These are phyloP conservation scores for Phytophthora sojae DNA, from an alignment of 352 stramenopile genomes.

Conservation along the genomic window DNA sequence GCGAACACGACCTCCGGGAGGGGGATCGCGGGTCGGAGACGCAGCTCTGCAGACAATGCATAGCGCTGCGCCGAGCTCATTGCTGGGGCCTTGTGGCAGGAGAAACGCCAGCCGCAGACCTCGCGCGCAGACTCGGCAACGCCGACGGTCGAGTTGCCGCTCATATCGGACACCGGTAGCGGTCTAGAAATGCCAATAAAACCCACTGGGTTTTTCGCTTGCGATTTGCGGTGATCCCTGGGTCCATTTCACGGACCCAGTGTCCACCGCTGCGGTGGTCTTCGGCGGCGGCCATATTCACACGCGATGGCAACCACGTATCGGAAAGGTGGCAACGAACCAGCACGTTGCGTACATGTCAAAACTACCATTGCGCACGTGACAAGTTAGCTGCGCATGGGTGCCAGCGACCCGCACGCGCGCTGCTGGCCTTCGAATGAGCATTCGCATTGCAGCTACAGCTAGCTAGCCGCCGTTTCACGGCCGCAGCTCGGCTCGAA, in stretches of 20 bases:
- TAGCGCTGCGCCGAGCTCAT: conserved; percentile 54
- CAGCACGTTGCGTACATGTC: too few relatives aligned
- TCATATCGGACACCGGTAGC: background rate
- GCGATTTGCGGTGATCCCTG: conserved; percentile 11
- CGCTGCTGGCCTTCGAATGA: conserved; percentile 2
- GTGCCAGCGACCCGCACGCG: background rate
- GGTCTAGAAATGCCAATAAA: conserved; percentile 5
- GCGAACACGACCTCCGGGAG: conserved; percentile 72
- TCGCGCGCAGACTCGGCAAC: conserved; percentile 31
- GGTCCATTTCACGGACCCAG: too few relatives aligned
- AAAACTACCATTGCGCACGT: too few relatives aligned
- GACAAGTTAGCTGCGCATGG: background rate
- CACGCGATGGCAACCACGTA: background rate
- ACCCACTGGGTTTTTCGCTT: conserved; percentile 18
- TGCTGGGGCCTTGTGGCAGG: conserved; percentile 38
- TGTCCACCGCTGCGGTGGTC: background rate
- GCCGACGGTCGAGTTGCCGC: conserved; percentile 2
- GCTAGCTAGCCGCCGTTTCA: background rate
- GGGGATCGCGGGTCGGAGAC: conserved; percentile 41
- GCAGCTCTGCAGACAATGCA: conserved; percentile 38
- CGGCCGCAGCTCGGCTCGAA: background rate
- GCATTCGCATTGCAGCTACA: background rate
- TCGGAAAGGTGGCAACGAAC: background rate
- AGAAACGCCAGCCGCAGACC: conserved; percentile 56
- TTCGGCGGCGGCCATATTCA: background rate